Percentiles rank a stretch among this genome's conserved stretches.
Evolutionary conservation across 108 stramenopile genomes (phyloP).

Genomic region (Skeletonema potamos): DNA sequence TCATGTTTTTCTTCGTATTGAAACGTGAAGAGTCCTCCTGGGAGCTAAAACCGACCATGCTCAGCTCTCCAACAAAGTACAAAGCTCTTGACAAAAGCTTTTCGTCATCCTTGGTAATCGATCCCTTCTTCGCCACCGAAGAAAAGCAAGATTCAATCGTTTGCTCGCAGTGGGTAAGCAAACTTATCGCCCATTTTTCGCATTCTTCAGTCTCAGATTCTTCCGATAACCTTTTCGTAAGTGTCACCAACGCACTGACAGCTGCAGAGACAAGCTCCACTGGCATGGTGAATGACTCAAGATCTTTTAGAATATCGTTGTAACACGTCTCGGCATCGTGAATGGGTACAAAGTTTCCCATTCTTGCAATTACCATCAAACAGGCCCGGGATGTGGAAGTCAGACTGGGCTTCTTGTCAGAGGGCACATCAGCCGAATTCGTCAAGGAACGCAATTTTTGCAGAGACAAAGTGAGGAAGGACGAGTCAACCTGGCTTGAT

Average conservation of each 20-base stretch:
- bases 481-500: conserved; percentile 40
- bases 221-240: conserved; percentile 39
- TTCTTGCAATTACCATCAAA: conserved; percentile 54
- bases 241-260: conserved; percentile 49
- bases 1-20: conserved; percentile 1
- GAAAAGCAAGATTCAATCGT: conserved; percentile 26
- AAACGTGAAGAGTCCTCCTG: conserved; percentile 42
- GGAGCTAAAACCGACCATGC: conserved; percentile 70
- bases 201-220: conserved; percentile 48
- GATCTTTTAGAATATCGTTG: conserved; percentile 26
- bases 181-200: conserved; percentile 48
- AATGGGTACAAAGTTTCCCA: conserved; percentile 46
- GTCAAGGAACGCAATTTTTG: conserved; percentile 42
- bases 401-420: conserved; percentile 21
- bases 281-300: conserved; percentile 50
- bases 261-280: conserved; percentile 59
- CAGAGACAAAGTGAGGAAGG: conserved; percentile 57
- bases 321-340: conserved; percentile 34
- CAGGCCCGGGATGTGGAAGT: conserved; percentile 37
- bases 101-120: conserved; percentile 16
- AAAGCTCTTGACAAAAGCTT: conserved; percentile 49
- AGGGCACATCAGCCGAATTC: conserved; percentile 18
- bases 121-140: not conserved
- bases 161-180: conserved; percentile 42
- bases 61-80: conserved; percentile 66